Conservation (phyloP, 2,329 filamentous ascomycete genomes). For the Paecilomyces formosus region DNA sequence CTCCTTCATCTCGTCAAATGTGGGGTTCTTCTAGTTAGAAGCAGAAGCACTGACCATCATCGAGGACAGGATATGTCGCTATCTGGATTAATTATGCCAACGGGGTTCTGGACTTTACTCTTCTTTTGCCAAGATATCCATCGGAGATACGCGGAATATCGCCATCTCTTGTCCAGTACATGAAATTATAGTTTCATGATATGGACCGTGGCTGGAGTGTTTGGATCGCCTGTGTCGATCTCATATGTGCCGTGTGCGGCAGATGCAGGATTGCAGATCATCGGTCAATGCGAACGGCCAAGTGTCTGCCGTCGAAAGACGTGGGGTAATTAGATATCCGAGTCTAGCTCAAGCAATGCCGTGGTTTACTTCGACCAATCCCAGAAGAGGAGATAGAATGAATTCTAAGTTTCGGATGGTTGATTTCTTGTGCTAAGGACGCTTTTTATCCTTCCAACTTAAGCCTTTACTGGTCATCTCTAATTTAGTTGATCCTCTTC, state of each 20-base stretch:
- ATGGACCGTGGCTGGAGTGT: background rate
- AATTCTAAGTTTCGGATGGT: no score
- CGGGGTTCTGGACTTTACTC: background rate
- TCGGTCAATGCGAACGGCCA: background rate
- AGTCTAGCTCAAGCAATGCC: no score
- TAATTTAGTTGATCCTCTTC: no score
- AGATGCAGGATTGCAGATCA: background rate
- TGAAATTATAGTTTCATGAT: background rate
- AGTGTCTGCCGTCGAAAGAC: background rate
- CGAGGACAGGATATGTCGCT: background rate
- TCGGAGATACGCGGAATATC: background rate
- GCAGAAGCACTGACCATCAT: background rate
- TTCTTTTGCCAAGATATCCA: background rate
- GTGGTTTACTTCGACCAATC: no score
- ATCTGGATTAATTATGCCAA: background rate
- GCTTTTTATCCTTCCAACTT: no score
- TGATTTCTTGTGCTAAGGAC: no score
- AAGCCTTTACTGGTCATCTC: no score
- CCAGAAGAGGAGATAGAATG: no score
- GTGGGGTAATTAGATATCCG: background rate
- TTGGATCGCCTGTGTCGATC: background rate
- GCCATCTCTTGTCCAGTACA: background rate
- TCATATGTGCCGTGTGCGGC: background rate
- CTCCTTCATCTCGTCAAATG: background rate
- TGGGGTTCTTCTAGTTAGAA: background rate